Evolutionary conservation across 2,329 filamentous ascomycete genomes (phyloP).

Genomic region (Clonostachys chloroleuca): DNA sequence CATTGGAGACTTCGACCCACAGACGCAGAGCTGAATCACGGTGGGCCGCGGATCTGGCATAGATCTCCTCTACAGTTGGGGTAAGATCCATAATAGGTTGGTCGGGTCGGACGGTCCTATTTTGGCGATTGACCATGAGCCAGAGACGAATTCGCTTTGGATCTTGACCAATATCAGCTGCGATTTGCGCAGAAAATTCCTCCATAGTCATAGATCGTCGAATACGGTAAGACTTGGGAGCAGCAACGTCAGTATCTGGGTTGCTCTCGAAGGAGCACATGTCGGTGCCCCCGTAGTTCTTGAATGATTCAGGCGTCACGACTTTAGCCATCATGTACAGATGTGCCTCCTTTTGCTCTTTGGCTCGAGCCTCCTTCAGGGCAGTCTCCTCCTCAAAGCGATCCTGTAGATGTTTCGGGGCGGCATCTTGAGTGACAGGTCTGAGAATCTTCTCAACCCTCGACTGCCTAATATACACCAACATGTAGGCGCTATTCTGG

Average conservation of each 20-base stretch:
- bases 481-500: conserved; percentile 91
- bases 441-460: conserved; percentile 79
- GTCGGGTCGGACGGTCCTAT: conserved; percentile 92
- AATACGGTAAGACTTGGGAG: conserved; percentile 68
- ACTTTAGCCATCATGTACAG: conserved; percentile 84
- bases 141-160: conserved; percentile 74
- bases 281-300: conserved; percentile 78
- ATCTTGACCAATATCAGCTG: conserved; percentile 63
- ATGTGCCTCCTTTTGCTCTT: conserved; percentile 91
- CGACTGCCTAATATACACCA: conserved; percentile 92
- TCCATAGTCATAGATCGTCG: conserved; percentile 71
- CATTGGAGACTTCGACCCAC: conserved; percentile 78
- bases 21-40: conserved; percentile 73
- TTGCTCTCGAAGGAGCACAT: conserved; percentile 64
- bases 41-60: conserved; percentile 45
- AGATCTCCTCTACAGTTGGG: conserved; percentile 72
- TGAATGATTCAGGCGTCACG: conserved; percentile 78
- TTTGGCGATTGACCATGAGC: conserved; percentile 98
- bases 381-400: conserved; percentile 80
- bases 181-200: conserved; percentile 70
- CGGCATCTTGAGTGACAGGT: conserved; percentile 70
- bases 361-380: conserved; percentile 69
- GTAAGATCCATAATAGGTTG: conserved; percentile 74
- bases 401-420: conserved; percentile 74
- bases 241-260: conserved; percentile 62